phyloP scores from a whole-genome alignment of 495 filamentous ascomycete genomes.

The Polyplosphaeria fusca region DNA sequence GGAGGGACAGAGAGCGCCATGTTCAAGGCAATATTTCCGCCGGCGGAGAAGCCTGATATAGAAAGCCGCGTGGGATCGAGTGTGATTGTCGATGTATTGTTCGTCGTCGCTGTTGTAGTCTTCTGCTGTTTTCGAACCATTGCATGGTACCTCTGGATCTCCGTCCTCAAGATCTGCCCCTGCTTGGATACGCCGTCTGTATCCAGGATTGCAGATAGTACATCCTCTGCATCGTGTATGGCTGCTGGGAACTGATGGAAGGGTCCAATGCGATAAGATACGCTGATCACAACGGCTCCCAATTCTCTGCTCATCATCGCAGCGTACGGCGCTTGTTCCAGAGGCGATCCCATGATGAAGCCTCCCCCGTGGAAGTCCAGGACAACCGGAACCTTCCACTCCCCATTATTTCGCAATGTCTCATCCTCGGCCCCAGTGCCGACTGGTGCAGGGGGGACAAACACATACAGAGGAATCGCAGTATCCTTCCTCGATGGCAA shows the following conservation, averaged over 20 bases:
- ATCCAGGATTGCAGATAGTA: slow-evolving; percentile 33
- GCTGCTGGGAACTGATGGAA: slow-evolving; percentile 36
- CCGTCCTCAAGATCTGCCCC: slow-evolving; percentile 18
- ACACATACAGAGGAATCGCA: slow-evolving; percentile 35
- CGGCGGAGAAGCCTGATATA: slow-evolving; percentile 40
- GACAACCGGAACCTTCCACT: slow-evolving; percentile 33
- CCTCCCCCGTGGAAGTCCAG: slow-evolving; percentile 39
- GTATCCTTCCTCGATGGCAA: slow-evolving; percentile 28
- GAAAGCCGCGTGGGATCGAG: slow-evolving; percentile 37
- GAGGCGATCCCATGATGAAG: slow-evolving; percentile 33
- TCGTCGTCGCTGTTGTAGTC: background rate
- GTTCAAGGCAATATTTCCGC: slow-evolving; percentile 41
- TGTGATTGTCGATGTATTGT: slow-evolving; percentile 18
- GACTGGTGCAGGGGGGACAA: slow-evolving; percentile 22
- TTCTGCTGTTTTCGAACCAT: slow-evolving; percentile 21
- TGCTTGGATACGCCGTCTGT: slow-evolving; percentile 20
- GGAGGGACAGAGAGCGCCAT: slow-evolving; percentile 33
- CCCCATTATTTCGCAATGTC: background rate
- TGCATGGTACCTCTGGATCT: slow-evolving; percentile 37
- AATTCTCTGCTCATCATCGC: slow-evolving; percentile 31
- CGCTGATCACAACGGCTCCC: slow-evolving; percentile 33
- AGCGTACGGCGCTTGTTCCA: slow-evolving; percentile 36
- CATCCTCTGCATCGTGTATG: slow-evolving; percentile 37
- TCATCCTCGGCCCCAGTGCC: slow-evolving; percentile 2
- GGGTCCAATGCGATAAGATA: slow-evolving; percentile 38